Percentiles rank a stretch among this genome's conserved stretches.
These are phyloP conservation scores for Cladophialophora bantiana DNA, from an alignment of 2,329 filamentous ascomycete species.

Conservation along the genomic window DNA sequence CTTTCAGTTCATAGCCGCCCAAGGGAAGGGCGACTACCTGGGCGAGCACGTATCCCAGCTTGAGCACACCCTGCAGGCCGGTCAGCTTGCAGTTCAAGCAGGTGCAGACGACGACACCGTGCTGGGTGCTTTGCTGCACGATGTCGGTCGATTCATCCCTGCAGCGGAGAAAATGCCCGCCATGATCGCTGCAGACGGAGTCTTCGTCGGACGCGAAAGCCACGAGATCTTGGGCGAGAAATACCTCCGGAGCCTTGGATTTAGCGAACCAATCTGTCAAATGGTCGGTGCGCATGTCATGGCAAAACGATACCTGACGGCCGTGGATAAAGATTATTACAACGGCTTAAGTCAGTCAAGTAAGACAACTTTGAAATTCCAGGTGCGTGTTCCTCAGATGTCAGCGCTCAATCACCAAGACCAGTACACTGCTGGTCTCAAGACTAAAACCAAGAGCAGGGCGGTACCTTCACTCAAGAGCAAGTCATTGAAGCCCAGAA, in stretches of 20 bases:
- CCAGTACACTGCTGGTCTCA: not conserved
- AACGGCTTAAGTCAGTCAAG: constrained; percentile 43
- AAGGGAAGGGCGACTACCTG: constrained; percentile 47
- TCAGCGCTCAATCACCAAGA: not conserved
- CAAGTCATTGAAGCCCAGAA: constrained; percentile 40
- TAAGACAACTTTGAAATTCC: constrained; percentile 42
- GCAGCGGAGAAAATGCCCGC: constrained; percentile 41
- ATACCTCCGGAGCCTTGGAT: constrained; percentile 43
- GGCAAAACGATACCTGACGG: constrained; percentile 44
- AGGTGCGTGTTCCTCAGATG: constrained; percentile 36
- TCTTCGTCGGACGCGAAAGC: constrained; percentile 42
- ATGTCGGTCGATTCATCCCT: constrained; percentile 46
- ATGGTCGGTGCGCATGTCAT: constrained; percentile 45
- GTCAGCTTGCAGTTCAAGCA: constrained; percentile 43
- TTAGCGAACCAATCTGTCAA: constrained; percentile 43
- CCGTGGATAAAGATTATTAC: constrained; percentile 43
- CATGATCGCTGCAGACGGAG: constrained; percentile 42
- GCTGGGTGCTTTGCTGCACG: constrained; percentile 44
- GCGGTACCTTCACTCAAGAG: constrained; percentile 39
- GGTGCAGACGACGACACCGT: constrained; percentile 42
- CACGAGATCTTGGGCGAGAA: constrained; percentile 44
- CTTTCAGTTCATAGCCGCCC: constrained; percentile 42
- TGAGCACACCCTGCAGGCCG: constrained; percentile 46
- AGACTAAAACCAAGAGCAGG: constrained; percentile 28
- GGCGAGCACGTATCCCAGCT: constrained; percentile 48